Percentiles rank a stretch among this genome's conserved stretches.
Evolutionary conservation across 164 flowering plant species (phyloP).

Genomic region (Cinnamomum chago): DNA sequence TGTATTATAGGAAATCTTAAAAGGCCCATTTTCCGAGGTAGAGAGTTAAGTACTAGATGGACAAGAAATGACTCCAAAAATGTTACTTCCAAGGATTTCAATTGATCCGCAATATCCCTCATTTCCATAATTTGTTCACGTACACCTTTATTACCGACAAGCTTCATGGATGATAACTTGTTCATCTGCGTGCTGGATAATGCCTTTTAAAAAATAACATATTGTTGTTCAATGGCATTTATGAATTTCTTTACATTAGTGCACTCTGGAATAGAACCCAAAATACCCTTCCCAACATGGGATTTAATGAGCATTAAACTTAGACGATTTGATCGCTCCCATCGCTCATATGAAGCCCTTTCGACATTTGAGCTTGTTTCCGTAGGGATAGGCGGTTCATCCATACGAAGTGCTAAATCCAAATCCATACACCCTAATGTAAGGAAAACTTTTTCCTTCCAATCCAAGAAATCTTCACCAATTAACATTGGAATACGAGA

Average conservation of each 20-base stretch:
- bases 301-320: not conserved
- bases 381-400: constrained; percentile 1
- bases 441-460: not conserved
- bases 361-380: not conserved
- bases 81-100: too few species aligned
- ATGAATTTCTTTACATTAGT: too few species aligned
- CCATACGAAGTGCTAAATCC: too few species aligned
- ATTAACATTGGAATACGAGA: too few species aligned
- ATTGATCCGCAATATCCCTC: too few species aligned
- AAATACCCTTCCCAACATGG: too few species aligned
- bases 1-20: too few species aligned
- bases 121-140: not conserved
- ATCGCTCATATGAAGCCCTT: not conserved
- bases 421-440: constrained; percentile 5
- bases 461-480: not conserved
- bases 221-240: not conserved
- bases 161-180: not conserved
- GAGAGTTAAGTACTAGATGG: too few species aligned
- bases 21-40: too few species aligned
- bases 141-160: not conserved
- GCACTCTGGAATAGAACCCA: too few species aligned
- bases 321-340: constrained; percentile 1
- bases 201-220: not conserved
- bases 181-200: not conserved
- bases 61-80: too few species aligned